Percentiles rank a stretch among this genome's conserved stretches.
Conservation (phyloP, 805 yeast genomes). For the Lachancea cidri region DNA sequence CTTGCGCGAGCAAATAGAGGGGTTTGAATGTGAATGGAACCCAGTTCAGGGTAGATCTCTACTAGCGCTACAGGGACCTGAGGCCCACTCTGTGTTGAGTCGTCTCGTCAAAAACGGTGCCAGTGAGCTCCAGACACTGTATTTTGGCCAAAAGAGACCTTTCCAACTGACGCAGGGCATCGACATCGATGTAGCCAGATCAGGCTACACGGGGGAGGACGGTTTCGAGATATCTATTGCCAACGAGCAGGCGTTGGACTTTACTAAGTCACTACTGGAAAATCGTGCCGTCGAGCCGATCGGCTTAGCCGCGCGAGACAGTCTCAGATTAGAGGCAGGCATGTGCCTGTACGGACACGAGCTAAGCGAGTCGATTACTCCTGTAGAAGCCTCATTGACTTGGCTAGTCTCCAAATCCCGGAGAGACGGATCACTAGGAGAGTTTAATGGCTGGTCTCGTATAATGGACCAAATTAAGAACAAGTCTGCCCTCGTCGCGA, state of each 20-base stretch:
- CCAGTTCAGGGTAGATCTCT: constrained; percentile 63
- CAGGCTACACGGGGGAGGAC: constrained; percentile 98
- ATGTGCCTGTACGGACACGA: constrained; percentile 97
- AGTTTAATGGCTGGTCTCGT: constrained; percentile 71
- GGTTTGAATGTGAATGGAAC: constrained; percentile 33
- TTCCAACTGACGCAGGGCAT: constrained; percentile 35
- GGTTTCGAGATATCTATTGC: constrained; percentile 91
- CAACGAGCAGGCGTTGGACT: constrained; percentile 48
- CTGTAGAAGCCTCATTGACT: constrained; percentile 80
- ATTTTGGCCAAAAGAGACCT: constrained; percentile 61
- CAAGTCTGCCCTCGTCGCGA: constrained; percentile 49
- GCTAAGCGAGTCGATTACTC: constrained; percentile 70
- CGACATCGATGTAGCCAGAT: constrained; percentile 76
- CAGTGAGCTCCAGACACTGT: constrained; percentile 45
- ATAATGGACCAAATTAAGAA: constrained; percentile 68
- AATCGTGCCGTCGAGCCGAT: constrained; percentile 67
- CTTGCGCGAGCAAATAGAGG: constrained; percentile 45
- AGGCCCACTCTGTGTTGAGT: constrained; percentile 62
- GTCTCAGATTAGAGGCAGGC: constrained; percentile 93
- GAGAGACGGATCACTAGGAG: constrained; percentile 37
- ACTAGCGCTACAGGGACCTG: constrained; percentile 91
- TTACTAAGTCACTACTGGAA: constrained; percentile 54
- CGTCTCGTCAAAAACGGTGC: constrained; percentile 51
- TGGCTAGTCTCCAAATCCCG: constrained; percentile 88
- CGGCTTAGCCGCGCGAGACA: constrained; percentile 98